Evolutionary conservation across 2,329 filamentous ascomycete genomes (phyloP), one percentile per base, ranked within the genome.

Genomic region (Rutstroemia sp.): DNA sequence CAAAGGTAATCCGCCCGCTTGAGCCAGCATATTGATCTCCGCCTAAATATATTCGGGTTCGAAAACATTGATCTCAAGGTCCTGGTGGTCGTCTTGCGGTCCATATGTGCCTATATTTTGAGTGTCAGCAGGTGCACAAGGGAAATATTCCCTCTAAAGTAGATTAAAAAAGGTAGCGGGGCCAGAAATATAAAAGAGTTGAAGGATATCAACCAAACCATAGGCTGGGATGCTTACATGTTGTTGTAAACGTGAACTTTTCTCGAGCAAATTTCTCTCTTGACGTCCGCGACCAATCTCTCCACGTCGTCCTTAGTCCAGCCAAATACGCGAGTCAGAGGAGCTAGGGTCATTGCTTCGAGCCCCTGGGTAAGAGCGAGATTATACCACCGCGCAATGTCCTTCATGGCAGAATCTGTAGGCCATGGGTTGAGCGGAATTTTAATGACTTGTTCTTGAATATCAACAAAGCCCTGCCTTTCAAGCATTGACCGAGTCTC

Each of bases 341-440:
- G 87, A 38, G 80, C 87, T 65, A 94, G 71, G 62, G 85, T 86
- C 65, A 95, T 75, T 12, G 85, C 83, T 64, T 90, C 82, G 50
- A 95, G 72, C 25, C 87, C 87, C 66, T 88, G 82, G 10, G 80
- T 84, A 63, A 96, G 76, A 41, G 84, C 86, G 23, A 92, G 75
- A 67, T 92, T 91, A 72, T 95, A 95, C 88, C 89, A 95, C 57
- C 84, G 79, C 30, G 88, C 90, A 53, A 91, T 79, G 46, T 86
- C 80, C 60, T 83, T 85, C 63, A 84, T 78, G 61, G 83, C 77
- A 25, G 78, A 75, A 63, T 89, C 82, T 25, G 74, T 70, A 58
- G 82, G 80, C 87, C 88, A 92, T 23, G 85, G 82, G 66, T 87
- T 92, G 67, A 90, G 77, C 30, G 90, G 88, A 38, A 92, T 75